Evolutionary conservation across 331 rosid species (phyloP).

Genomic region (Malus hybrid): DNA sequence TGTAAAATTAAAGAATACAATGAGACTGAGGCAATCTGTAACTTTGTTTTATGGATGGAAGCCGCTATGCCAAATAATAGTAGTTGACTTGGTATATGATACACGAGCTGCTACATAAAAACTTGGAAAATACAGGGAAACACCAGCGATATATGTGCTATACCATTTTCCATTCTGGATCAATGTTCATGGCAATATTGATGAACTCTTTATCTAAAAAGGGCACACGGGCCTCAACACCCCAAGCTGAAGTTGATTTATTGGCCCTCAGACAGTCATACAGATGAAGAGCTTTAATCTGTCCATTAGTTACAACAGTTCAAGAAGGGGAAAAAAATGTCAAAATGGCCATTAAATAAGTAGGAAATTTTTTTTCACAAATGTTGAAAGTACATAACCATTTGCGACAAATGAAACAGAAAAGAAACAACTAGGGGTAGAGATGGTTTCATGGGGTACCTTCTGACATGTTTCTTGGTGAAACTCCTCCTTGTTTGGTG

Average conservation of each 20-base stretch:
- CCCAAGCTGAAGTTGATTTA: constrained; percentile 97
- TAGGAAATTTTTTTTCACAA: background rate
- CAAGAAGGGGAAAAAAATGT: background rate
- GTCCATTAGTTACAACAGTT: constrained; percentile 14
- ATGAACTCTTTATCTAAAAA: constrained; percentile 85
- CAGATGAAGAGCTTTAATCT: constrained; percentile 95
- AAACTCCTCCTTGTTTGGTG: constrained; percentile 87
- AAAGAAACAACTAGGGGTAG: background rate
- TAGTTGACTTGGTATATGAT: background rate
- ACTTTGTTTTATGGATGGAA: background rate
- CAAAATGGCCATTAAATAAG: constrained; percentile 7
- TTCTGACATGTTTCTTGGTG: constrained; percentile 91
- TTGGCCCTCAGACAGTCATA: constrained; percentile 97
- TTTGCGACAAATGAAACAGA: background rate
- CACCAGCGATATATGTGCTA: background rate
- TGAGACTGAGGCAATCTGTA: background rate
- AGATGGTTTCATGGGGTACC: constrained; percentile 27
- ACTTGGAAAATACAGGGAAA: constrained; percentile 1
- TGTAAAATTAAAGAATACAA: too few relatives aligned
- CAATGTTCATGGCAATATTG: constrained; percentile 64
- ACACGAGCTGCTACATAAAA: constrained; percentile 5
- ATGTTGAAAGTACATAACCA: constrained; percentile 4
- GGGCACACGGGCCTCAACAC: constrained; percentile 97
- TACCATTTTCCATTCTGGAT: constrained; percentile 98
- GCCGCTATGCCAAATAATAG: background rate